phyloP scores from a whole-genome alignment of 768 basidiomycete genomes.

The Leccinum incarnatum region DNA sequence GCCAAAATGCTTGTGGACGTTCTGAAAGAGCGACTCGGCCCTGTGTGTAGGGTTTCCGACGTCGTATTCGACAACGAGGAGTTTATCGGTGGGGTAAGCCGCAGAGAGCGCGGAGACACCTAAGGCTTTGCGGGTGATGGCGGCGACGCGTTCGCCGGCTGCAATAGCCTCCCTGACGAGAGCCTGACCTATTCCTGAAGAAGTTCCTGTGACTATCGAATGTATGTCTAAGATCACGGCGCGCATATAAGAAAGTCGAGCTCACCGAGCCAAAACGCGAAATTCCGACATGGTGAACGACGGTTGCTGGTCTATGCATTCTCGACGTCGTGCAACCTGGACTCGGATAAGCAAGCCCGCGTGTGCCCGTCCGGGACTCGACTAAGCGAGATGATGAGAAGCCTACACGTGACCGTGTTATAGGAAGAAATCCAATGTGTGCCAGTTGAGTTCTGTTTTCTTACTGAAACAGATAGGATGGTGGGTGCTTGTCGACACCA shows the following conservation, averaged over 20 bases:
- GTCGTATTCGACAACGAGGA: conserved; percentile 31
- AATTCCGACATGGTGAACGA: conserved; percentile 13
- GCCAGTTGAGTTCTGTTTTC: too few relatives aligned
- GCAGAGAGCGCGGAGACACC: conserved; percentile 16
- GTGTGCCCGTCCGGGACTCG: too few relatives aligned
- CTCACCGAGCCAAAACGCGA: conserved; percentile 25
- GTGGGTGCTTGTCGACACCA: background rate
- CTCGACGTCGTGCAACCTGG: background rate
- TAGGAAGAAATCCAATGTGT: too few relatives aligned
- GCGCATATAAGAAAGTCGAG: background rate
- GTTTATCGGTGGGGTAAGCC: conserved; percentile 15
- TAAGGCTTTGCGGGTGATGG: conserved; percentile 25
- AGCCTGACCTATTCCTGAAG: conserved; percentile 37
- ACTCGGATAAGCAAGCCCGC: too few relatives aligned
- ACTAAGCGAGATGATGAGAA: background rate
- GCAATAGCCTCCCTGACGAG: conserved; percentile 28
- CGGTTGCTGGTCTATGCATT: background rate
- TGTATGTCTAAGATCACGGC: background rate
- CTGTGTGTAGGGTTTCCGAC: conserved; percentile 24
- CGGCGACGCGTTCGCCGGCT: conserved; percentile 29
- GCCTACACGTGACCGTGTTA: background rate
- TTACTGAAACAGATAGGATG: background rate
- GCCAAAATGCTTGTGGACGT: conserved; percentile 25
- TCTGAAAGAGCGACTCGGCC: conserved; percentile 19
- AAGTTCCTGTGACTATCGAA: conserved; percentile 39